These are phyloP conservation scores for Magnusiomyces fungicola DNA, from an alignment of 1,139 yeast genomes.

Conservation along the genomic window DNA sequence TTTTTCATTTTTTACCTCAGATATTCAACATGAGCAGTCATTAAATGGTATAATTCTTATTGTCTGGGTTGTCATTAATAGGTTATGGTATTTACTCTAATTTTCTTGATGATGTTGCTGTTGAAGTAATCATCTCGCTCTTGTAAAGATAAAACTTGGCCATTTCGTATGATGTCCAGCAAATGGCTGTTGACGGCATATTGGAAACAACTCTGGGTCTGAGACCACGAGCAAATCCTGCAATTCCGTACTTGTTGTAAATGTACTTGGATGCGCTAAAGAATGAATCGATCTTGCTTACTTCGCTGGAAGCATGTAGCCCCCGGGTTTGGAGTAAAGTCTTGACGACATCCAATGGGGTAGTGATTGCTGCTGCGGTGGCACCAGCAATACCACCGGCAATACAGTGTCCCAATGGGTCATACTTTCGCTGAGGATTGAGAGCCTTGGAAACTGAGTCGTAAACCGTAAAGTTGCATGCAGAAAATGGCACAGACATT, in stretches of 20 bases:
- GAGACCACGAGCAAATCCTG: constrained; percentile 76
- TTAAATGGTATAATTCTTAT: too few species aligned
- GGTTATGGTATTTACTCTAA: too few species aligned
- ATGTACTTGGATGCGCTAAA: constrained; percentile 64
- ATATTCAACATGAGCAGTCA: too few species aligned
- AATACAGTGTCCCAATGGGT: constrained; percentile 87
- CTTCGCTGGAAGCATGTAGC: constrained; percentile 32
- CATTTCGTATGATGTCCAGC: constrained; percentile 98
- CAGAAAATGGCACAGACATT: constrained; percentile 94
- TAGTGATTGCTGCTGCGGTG: constrained; percentile 90
- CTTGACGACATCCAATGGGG: constrained; percentile 92
- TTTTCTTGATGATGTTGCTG: not conserved
- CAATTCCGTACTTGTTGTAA: constrained; percentile 55
- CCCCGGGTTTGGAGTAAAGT: constrained; percentile 76
- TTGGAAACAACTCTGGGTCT: constrained; percentile 88
- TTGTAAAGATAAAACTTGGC: constrained; percentile 60
- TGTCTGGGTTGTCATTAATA: too few species aligned
- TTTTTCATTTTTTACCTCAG: too few species aligned
- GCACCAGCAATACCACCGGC: constrained; percentile 97
- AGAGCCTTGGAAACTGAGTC: constrained; percentile 72
- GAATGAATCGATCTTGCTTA: constrained; percentile 62
- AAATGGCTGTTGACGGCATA: constrained; percentile 94
- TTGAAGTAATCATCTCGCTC: constrained; percentile 8
- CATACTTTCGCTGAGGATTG: constrained; percentile 72
- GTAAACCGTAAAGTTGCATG: constrained; percentile 87